Percentiles rank a stretch among this genome's conserved stretches.
Evolutionary conservation across 1,284 basidiomycete genomes (phyloP).

Genomic region (Anthracocystis panici-leucophaei): DNA sequence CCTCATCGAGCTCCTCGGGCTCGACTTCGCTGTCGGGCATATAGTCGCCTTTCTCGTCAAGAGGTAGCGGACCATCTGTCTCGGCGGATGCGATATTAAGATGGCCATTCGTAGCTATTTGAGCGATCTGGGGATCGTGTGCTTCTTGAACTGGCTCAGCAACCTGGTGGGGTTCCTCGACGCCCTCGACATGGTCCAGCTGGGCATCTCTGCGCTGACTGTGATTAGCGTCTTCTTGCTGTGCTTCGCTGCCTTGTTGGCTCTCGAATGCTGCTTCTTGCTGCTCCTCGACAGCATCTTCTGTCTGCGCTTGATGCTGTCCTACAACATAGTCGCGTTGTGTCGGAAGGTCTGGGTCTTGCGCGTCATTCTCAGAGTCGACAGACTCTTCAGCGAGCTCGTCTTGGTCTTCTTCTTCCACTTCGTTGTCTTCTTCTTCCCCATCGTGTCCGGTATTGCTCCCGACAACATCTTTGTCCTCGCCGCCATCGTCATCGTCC

Average conservation of each 20-base stretch:
- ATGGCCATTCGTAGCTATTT: not conserved
- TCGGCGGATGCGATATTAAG: not conserved
- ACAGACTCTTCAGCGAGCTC: conserved; percentile 12
- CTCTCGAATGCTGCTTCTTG: not conserved
- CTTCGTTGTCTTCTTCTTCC: conserved; percentile 9
- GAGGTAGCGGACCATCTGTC: not conserved
- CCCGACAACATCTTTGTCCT: not conserved
- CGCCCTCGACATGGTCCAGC: not conserved
- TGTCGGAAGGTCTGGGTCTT: not conserved
- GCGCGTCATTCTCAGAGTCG: not conserved
- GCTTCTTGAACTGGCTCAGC: not conserved
- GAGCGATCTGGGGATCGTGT: not conserved
- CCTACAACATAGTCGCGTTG: not conserved
- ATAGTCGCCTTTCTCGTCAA: conserved; percentile 20
- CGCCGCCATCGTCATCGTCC: conserved; percentile 33
- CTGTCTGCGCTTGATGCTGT: not conserved
- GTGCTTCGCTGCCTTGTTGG: not conserved
- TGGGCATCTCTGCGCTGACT: not conserved
- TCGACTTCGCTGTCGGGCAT: conserved; percentile 44
- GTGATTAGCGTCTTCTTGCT: conserved; percentile 2
- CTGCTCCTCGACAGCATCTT: not conserved
- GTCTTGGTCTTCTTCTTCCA: conserved; percentile 9
- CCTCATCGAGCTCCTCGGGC: conserved; percentile 44
- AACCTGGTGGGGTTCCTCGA: not conserved
- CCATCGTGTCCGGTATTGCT: not conserved